Conservation (phyloP, 148 eudicot species). For the Rhododendron molle region DNA sequence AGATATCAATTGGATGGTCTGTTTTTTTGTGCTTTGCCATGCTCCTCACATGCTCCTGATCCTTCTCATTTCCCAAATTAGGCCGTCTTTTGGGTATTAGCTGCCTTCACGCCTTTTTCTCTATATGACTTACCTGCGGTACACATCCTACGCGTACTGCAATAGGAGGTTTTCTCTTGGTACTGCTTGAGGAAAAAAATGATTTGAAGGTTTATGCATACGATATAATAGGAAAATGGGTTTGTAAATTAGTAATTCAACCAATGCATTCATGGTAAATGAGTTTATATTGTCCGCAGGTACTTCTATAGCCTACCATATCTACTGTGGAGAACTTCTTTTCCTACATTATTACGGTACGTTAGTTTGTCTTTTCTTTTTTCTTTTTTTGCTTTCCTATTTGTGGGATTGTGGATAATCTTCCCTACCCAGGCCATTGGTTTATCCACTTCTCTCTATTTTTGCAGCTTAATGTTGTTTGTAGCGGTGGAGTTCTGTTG, state of each 20-base stretch:
- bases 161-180: background rate
- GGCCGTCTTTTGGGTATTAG: background rate
- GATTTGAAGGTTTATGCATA: background rate
- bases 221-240: background rate
- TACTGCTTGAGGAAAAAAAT: background rate
- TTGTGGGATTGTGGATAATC: background rate
- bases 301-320: slow-evolving; percentile 88
- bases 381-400: background rate
- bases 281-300: slow-evolving; percentile 35
- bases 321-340: slow-evolving; percentile 83
- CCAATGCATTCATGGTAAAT: background rate
- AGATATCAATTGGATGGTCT: background rate
- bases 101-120: background rate
- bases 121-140: background rate
- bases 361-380: background rate
- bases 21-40: background rate
- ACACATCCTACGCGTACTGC: background rate
- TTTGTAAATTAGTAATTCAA: background rate
- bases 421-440: background rate
- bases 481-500: slow-evolving; percentile 64
- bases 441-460: background rate
- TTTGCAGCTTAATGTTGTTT: slow-evolving; percentile 69
- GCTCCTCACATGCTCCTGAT: background rate
- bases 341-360: slow-evolving; percentile 67
- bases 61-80: background rate